phyloP scores from a whole-genome alignment of 139 green algal species.

The Deuterostichococcus epilithicus region DNA sequence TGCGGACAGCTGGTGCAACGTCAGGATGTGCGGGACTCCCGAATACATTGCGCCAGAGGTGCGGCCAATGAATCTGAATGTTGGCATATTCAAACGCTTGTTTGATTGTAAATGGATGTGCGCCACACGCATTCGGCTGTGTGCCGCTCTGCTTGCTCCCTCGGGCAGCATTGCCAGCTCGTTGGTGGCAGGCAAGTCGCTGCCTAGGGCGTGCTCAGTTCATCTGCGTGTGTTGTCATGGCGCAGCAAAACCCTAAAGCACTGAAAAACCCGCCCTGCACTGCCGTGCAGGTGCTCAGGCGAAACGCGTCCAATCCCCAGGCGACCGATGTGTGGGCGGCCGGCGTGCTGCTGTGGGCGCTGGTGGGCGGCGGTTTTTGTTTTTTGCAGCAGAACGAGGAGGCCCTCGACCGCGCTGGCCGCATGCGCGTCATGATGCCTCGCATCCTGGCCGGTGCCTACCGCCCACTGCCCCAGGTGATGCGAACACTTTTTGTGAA shows the following conservation, averaged over 20 bases:
- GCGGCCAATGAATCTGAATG: conserved; percentile 6
- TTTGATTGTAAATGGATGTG: too few species aligned
- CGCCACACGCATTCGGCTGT: too few species aligned
- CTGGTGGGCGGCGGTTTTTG: conserved; percentile 72
- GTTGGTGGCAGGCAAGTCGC: too few species aligned
- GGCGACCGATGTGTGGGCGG: conserved; percentile 58
- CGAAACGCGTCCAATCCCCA: too few species aligned
- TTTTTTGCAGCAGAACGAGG: conserved; percentile 11
- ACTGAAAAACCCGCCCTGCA: too few species aligned
- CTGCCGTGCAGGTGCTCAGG: too few species aligned
- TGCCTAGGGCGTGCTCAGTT: too few species aligned
- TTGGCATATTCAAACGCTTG: conserved; percentile 41
- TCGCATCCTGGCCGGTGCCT: neutral
- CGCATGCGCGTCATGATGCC: neutral
- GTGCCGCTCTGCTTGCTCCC: too few species aligned
- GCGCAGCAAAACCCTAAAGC: too few species aligned
- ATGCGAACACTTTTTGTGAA: too few species aligned
- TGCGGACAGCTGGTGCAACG: conserved; percentile 1
- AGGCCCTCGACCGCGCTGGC: neutral
- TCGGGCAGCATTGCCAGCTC: too few species aligned
- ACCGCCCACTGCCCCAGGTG: neutral
- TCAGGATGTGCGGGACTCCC: conserved; percentile 52
- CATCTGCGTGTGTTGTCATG: too few species aligned
- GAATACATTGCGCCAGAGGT: conserved; percentile 69
- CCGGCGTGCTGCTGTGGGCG: conserved; percentile 57